Percentiles rank a stretch among this genome's conserved stretches.
These are phyloP conservation scores for Phytophthora pini DNA, from an alignment of 352 stramenopile species.

Conservation along the genomic window DNA sequence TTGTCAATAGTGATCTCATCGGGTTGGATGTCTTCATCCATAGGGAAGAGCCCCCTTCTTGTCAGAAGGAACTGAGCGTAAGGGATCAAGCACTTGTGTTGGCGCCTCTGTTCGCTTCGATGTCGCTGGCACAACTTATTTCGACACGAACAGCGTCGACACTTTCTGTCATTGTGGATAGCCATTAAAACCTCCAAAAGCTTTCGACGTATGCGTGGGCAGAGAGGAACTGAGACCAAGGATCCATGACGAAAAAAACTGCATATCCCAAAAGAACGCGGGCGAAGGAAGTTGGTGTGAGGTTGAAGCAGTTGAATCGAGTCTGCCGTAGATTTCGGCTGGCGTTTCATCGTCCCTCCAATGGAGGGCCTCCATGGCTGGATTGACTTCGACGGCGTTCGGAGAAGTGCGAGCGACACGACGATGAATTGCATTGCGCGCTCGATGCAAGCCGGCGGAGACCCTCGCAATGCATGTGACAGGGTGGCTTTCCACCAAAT, in stretches of 20 bases:
- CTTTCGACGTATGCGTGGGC: too few species aligned
- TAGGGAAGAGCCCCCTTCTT: constrained; percentile 2
- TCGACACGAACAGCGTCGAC: constrained; percentile 15
- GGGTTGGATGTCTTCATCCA: constrained; percentile 7
- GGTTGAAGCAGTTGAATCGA: constrained; percentile 1
- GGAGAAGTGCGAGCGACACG: not conserved
- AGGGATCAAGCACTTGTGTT: constrained; percentile 9
- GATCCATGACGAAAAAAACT: constrained; percentile 2
- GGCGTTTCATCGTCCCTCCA: not conserved
- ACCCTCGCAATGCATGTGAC: constrained; percentile 6
- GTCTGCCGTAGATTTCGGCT: not conserved
- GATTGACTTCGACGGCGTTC: not conserved
- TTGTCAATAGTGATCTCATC: constrained; percentile 26
- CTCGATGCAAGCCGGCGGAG: not conserved
- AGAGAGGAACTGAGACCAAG: constrained; percentile 29
- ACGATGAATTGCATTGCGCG: too few species aligned
- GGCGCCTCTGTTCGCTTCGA: constrained; percentile 6
- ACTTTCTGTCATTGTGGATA: constrained; percentile 21
- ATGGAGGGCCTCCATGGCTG: not conserved
- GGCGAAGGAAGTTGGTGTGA: constrained; percentile 29
- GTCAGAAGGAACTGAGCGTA: constrained; percentile 15
- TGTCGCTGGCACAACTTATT: constrained; percentile 24
- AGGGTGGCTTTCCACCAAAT: constrained; percentile 4
- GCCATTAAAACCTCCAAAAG: not conserved
- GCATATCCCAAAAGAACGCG: constrained; percentile 29